Percentiles rank a stretch among this genome's conserved stretches.
phyloP scores from a whole-genome alignment of 164 flowering plant species.

The Stephania yunnanensis region DNA sequence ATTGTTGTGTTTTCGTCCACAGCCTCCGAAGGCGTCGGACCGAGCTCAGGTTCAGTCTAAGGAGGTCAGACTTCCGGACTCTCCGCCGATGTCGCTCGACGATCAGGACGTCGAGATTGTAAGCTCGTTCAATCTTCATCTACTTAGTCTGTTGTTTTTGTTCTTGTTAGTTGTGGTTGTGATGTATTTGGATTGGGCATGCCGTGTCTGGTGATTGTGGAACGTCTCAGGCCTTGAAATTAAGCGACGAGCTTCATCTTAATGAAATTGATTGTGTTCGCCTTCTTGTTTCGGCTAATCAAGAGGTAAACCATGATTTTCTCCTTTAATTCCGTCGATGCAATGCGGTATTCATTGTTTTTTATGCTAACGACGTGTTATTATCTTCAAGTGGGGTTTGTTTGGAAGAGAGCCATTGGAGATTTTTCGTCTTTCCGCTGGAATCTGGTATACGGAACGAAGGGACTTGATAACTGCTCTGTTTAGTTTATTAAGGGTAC shows the following conservation, averaged over 20 bases:
- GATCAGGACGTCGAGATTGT: slow-evolving; percentile 93
- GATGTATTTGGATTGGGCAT: neutral
- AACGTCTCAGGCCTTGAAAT: slow-evolving; percentile 54
- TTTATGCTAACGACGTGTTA: neutral
- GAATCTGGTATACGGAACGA: slow-evolving; percentile 98
- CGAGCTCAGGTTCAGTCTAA: slow-evolving; percentile 70
- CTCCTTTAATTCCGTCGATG: neutral
- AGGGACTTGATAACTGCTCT: slow-evolving; percentile 71
- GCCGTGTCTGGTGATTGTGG: slow-evolving; percentile 2
- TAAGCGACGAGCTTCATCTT: slow-evolving; percentile 93
- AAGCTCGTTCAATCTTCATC: slow-evolving; percentile 13
- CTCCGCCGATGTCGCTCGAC: slow-evolving; percentile 67
- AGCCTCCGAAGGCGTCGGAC: slow-evolving; percentile 85
- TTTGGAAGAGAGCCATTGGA: slow-evolving; percentile 83
- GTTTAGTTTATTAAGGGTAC: slow-evolving; percentile 73
- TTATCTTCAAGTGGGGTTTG: slow-evolving; percentile 64
- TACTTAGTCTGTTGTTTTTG: neutral
- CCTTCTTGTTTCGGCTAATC: slow-evolving; percentile 82
- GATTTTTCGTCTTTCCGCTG: slow-evolving; percentile 82
- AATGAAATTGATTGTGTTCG: slow-evolving; percentile 87
- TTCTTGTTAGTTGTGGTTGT: neutral
- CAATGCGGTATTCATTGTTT: neutral
- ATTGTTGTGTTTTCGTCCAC: slow-evolving; percentile 2
- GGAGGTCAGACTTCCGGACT: slow-evolving; percentile 81
- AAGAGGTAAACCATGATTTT: slow-evolving; percentile 49